Percentiles rank a stretch among this genome's conserved stretches.
phyloP scores from a whole-genome alignment of 148 eudicot genomes.

The Rheum nobile region DNA sequence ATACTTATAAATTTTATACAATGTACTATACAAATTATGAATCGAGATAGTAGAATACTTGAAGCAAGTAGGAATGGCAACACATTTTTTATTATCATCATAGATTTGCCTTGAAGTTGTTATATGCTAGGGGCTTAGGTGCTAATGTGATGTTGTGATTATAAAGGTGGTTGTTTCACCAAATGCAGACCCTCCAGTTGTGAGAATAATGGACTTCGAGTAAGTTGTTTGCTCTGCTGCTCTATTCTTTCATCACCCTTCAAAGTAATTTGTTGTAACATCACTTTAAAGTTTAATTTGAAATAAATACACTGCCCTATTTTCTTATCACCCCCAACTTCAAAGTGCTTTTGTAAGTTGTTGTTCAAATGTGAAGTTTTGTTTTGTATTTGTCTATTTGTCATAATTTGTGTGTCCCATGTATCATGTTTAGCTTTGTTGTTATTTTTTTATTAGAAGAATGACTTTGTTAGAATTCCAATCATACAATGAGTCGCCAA shows the following conservation, averaged over 20 bases:
- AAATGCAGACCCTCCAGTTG: conserved; percentile 93
- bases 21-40: too few relatives aligned
- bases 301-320: too few relatives aligned
- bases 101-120: conserved; percentile 3
- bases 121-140: background rate
- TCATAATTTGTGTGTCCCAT: background rate
- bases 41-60: too few relatives aligned
- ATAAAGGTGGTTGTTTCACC: conserved; percentile 82
- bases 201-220: conserved; percentile 85
- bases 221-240: conserved; percentile 17
- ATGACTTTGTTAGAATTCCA: background rate
- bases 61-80: too few relatives aligned
- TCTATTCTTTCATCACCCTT: background rate
- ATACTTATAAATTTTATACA: too few relatives aligned
- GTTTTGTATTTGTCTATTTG: background rate
- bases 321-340: background rate
- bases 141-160: conserved; percentile 10
- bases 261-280: background rate
- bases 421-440: background rate
- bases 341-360: background rate
- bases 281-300: too few relatives aligned
- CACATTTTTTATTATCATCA: too few relatives aligned
- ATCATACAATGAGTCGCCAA: background rate
- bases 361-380: background rate
- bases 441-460: background rate